These are phyloP conservation scores for Larix sibirica DNA, from an alignment of 83 land plant genomes.

Conservation along the genomic window DNA sequence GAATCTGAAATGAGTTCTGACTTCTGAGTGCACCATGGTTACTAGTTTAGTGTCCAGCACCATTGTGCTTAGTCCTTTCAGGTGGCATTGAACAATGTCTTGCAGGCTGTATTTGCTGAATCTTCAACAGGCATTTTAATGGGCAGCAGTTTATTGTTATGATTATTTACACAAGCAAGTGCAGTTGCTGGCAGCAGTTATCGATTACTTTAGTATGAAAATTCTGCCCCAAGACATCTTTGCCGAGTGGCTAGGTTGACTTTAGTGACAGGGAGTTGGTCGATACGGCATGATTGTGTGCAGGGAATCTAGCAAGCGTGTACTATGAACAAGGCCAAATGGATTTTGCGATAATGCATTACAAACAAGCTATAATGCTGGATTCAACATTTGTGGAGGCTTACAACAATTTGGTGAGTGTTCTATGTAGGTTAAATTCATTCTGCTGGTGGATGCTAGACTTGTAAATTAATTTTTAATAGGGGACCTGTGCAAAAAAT, in stretches of 20 bases:
- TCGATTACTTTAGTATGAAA: slow-evolving; percentile 12
- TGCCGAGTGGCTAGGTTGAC: slow-evolving; percentile 15
- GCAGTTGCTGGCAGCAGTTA: slow-evolving; percentile 8
- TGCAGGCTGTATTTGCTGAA: slow-evolving; percentile 1
- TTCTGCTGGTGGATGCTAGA: not conserved
- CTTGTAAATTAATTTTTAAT: not conserved
- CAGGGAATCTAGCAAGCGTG: slow-evolving; percentile 93
- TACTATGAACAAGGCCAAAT: slow-evolving; percentile 92
- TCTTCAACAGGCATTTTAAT: slow-evolving; percentile 9
- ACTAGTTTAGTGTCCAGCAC: slow-evolving; percentile 15
- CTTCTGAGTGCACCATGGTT: slow-evolving; percentile 9
- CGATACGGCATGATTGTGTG: slow-evolving; percentile 33
- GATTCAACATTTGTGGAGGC: slow-evolving; percentile 92
- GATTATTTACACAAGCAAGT: not conserved
- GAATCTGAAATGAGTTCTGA: slow-evolving; percentile 13
- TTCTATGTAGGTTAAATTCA: not conserved
- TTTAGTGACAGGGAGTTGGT: slow-evolving; percentile 42
- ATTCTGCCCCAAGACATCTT: slow-evolving; percentile 10
- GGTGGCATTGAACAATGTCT: slow-evolving; percentile 8
- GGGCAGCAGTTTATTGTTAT: slow-evolving; percentile 11
- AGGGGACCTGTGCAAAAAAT: not conserved
- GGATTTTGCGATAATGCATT: slow-evolving; percentile 87
- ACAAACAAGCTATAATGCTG: slow-evolving; percentile 86
- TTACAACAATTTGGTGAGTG: slow-evolving; percentile 92
- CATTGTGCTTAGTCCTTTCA: slow-evolving; percentile 6